Percentiles rank a stretch among this genome's conserved stretches.
Evolutionary conservation across 2,329 filamentous ascomycete species (phyloP).

Genomic region (Cercospora zeina): DNA sequence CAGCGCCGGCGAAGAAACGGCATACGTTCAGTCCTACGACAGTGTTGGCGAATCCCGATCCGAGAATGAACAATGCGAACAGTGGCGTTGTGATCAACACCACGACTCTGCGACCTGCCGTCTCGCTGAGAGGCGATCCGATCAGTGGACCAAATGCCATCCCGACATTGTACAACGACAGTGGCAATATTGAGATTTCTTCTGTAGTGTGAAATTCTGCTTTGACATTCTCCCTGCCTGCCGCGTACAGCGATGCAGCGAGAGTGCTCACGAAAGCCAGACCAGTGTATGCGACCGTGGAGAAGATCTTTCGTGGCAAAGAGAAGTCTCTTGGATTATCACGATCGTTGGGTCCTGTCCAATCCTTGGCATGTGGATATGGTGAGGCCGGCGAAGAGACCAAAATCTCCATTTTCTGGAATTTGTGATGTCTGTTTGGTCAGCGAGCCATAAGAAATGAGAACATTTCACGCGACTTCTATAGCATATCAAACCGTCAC

Average conservation of each 20-base stretch:
- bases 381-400: not conserved
- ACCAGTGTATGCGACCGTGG: constrained; percentile 34
- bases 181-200: constrained; percentile 40
- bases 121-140: constrained; percentile 44
- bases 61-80: constrained; percentile 42
- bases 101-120: constrained; percentile 41
- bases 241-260: constrained; percentile 38
- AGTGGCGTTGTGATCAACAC: constrained; percentile 41
- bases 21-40: constrained; percentile 34
- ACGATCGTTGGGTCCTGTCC: constrained; percentile 34
- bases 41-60: constrained; percentile 35
- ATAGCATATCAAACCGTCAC: not conserved
- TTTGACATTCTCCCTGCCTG: constrained; percentile 32
- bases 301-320: constrained; percentile 27
- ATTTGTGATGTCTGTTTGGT: not conserved
- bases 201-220: constrained; percentile 34
- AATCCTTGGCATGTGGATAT: constrained; percentile 33
- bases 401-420: not conserved
- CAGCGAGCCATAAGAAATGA: not conserved
- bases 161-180: constrained; percentile 43
- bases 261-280: constrained; percentile 39
- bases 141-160: constrained; percentile 43
- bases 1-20: constrained; percentile 54
- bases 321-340: constrained; percentile 39
- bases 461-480: not conserved